Percentiles rank a stretch among this genome's conserved stretches.
These are phyloP conservation scores for Coemansia sp. DNA, from an alignment of 192 early-diverging fungal species.

Conservation along the genomic window DNA sequence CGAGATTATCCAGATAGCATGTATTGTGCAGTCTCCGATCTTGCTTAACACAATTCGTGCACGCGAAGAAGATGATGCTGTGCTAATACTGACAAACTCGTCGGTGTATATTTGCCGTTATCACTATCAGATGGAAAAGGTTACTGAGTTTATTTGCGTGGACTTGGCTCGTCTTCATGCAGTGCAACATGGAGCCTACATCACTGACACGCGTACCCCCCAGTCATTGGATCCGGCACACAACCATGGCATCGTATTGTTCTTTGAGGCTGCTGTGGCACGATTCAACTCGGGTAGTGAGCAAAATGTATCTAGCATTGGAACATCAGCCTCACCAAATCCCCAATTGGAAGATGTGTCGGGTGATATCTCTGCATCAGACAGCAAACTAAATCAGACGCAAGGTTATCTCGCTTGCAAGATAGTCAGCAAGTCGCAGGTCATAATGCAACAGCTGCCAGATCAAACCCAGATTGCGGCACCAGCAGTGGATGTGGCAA, in stretches of 20 bases:
- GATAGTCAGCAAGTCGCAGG: slow-evolving; percentile 37
- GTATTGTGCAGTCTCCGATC: slow-evolving; percentile 63
- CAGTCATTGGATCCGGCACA: slow-evolving; percentile 33
- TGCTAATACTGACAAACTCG: slow-evolving; percentile 62
- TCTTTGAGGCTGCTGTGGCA: slow-evolving; percentile 15
- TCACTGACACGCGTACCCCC: slow-evolving; percentile 42
- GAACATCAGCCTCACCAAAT: background rate
- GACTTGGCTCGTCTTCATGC: slow-evolving; percentile 57
- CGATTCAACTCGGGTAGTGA: slow-evolving; percentile 23
- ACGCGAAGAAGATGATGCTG: slow-evolving; percentile 61
- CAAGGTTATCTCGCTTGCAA: slow-evolving; percentile 26
- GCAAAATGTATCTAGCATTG: slow-evolving; percentile 7
- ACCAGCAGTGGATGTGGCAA: background rate
- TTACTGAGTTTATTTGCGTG: slow-evolving; percentile 63
- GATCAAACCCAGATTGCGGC: background rate
- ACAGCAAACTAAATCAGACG: background rate
- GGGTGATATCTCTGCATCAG: background rate
- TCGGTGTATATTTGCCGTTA: slow-evolving; percentile 72
- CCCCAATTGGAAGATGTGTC: background rate
- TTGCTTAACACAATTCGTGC: slow-evolving; percentile 52
- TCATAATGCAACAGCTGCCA: slow-evolving; percentile 40
- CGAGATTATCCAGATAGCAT: slow-evolving; percentile 61
- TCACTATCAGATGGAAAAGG: slow-evolving; percentile 68
- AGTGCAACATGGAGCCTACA: slow-evolving; percentile 60
- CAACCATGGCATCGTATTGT: slow-evolving; percentile 42